Conservation (phyloP, 164 flowering plant genomes). For the Piper longum region DNA sequence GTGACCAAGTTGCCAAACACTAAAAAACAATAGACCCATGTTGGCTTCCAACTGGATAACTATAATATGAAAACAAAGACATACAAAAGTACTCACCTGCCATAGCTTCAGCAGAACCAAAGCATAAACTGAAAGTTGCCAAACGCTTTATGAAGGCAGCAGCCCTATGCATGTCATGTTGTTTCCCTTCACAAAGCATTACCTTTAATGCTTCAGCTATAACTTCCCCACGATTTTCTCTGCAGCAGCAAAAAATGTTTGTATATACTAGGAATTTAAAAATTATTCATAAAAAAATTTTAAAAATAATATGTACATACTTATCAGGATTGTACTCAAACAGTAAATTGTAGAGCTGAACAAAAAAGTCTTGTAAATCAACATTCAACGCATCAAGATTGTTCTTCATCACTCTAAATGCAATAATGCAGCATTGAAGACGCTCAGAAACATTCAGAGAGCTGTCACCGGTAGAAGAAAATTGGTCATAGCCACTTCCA, state of each 20-base stretch:
- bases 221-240: conserved; percentile 69
- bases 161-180: conserved; percentile 95
- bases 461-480: conserved; percentile 18
- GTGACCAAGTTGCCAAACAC: too few species aligned
- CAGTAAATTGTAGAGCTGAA: conserved; percentile 75
- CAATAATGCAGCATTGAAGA: conserved; percentile 84
- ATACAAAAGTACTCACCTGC: conserved; percentile 34
- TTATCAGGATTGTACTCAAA: conserved; percentile 83
- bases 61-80: neutral
- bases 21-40: too few species aligned
- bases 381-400: conserved; percentile 87
- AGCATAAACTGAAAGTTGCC: conserved; percentile 69
- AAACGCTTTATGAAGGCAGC: conserved; percentile 89
- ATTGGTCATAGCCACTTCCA: conserved; percentile 20
- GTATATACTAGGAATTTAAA: neutral
- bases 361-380: conserved; percentile 78
- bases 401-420: conserved; percentile 87
- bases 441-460: conserved; percentile 69
- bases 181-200: conserved; percentile 88
- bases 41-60: neutral
- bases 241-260: conserved; percentile 7
- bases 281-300: neutral
- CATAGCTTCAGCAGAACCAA: conserved; percentile 85
- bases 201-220: conserved; percentile 81
- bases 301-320: conserved; percentile 23